Conservation (phyloP, 495 filamentous ascomycete genomes). For the Penicillium goetzii region DNA sequence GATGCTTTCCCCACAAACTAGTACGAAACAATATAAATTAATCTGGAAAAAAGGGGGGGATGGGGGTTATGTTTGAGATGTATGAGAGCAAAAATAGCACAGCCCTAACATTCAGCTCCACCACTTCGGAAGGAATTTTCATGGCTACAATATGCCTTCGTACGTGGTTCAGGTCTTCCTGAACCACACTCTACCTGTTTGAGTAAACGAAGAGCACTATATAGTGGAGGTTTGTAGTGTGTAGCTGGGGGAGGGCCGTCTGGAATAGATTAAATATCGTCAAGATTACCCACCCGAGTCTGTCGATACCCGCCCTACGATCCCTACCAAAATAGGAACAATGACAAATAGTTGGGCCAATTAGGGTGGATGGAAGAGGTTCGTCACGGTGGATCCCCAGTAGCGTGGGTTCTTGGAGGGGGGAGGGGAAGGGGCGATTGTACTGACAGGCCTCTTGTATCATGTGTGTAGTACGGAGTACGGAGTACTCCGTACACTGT, state of each 20-base stretch:
- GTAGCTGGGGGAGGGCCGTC: conserved; percentile 10
- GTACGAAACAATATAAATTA: background rate
- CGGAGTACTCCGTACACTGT: too few species aligned
- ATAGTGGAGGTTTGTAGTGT: conserved; percentile 2
- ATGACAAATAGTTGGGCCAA: conserved; percentile 49
- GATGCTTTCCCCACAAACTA: conserved; percentile 1
- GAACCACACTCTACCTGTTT: background rate
- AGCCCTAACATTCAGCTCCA: conserved; percentile 7
- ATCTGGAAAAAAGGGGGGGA: background rate
- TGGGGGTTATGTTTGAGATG: background rate
- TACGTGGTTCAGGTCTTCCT: background rate
- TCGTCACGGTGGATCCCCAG: conserved; percentile 31
- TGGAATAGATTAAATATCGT: conserved; percentile 30
- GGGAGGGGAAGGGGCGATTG: background rate
- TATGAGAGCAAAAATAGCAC: conserved; percentile 6
- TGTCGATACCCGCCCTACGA: conserved; percentile 30
- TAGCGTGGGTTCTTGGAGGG: background rate
- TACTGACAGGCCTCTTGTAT: background rate
- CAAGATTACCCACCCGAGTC: conserved; percentile 8
- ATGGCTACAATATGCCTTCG: too few species aligned
- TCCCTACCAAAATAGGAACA: conserved; percentile 35
- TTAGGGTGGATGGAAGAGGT: conserved; percentile 18
- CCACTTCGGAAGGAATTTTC: background rate
- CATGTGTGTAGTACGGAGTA: background rate
- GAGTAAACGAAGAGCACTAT: background rate